Conservation (phyloP, 2,329 filamentous ascomycete genomes). For the Dryadomyces quercus-mongolicae region DNA sequence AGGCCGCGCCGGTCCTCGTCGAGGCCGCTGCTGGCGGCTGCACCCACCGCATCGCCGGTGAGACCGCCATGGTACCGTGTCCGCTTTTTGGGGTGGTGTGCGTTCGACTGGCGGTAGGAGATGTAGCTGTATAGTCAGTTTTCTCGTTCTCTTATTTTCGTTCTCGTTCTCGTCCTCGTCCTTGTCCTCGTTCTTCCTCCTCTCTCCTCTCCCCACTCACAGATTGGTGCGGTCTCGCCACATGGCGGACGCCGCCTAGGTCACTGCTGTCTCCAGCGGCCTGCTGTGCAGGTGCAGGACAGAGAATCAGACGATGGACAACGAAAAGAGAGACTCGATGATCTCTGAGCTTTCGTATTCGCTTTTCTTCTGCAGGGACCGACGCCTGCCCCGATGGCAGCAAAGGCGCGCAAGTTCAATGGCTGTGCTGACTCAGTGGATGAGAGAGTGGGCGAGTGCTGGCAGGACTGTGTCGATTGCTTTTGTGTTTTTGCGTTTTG, state of each 20-base stretch:
- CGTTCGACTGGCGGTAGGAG: slow-evolving; percentile 97
- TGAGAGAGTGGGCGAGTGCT: no score
- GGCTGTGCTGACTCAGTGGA: no score
- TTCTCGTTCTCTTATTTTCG: background rate
- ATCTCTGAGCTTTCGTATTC: background rate
- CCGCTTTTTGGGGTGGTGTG: slow-evolving; percentile 85
- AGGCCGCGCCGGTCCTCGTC: slow-evolving; percentile 59
- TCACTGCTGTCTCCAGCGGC: slow-evolving; percentile 3
- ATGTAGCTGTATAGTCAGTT: slow-evolving; percentile 58
- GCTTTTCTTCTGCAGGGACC: no score
- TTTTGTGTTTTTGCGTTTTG: no score
- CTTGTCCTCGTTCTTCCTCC: background rate
- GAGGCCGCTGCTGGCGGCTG: slow-evolving; percentile 36
- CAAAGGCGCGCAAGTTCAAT: no score
- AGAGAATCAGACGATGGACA: background rate
- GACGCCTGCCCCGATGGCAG: no score
- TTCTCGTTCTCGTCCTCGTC: background rate
- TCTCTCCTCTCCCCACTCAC: slow-evolving; percentile 37
- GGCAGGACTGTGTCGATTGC: no score
- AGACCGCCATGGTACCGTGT: slow-evolving; percentile 45
- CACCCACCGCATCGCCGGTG: slow-evolving; percentile 23
- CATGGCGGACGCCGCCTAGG: slow-evolving; percentile 53
- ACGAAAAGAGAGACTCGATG: background rate
- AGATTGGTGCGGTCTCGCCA: slow-evolving; percentile 99
- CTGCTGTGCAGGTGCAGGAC: slow-evolving; percentile 1